Conservation (phyloP, 306 rosid species). For the Pyrus bretschneideri region DNA sequence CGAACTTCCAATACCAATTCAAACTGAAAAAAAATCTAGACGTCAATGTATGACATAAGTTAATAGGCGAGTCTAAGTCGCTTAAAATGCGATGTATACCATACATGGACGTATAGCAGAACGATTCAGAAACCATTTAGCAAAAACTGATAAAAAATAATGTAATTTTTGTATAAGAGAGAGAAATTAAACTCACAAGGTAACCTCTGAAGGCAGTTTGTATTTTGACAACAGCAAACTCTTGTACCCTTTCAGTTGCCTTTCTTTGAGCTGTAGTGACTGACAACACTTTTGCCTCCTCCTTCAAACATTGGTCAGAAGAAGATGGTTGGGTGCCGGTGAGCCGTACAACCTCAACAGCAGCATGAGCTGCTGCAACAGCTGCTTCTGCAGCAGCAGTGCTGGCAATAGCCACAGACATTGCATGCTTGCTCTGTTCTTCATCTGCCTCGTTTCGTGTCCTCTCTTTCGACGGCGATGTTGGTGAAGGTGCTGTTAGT, state of each 20-base stretch:
- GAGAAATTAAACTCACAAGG: constrained; percentile 54
- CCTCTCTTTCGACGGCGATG: constrained; percentile 21
- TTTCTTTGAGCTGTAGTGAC: constrained; percentile 13
- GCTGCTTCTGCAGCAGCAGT: constrained; percentile 59
- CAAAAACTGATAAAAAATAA: background rate
- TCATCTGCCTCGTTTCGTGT: constrained; percentile 37
- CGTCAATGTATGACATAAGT: too few species aligned
- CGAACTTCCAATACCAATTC: too few species aligned
- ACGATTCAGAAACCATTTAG: background rate
- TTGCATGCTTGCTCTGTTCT: constrained; percentile 47
- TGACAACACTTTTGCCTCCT: constrained; percentile 13
- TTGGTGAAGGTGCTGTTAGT: constrained; percentile 37
- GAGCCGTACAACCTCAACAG: constrained; percentile 43
- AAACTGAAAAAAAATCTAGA: too few species aligned
- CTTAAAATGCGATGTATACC: too few species aligned
- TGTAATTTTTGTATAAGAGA: background rate
- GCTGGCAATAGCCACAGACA: constrained; percentile 53
- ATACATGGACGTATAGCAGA: too few species aligned
- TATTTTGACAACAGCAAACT: constrained; percentile 57
- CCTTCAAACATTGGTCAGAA: constrained; percentile 11
- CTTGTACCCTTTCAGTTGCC: constrained; percentile 30
- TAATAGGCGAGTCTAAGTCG: too few species aligned
- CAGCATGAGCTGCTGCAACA: constrained; percentile 41
- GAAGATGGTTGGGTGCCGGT: constrained; percentile 32
- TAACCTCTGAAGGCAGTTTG: constrained; percentile 78